These are phyloP conservation scores for Viola odorata DNA, from an alignment of 345 rosid species.

Conservation along the genomic window DNA sequence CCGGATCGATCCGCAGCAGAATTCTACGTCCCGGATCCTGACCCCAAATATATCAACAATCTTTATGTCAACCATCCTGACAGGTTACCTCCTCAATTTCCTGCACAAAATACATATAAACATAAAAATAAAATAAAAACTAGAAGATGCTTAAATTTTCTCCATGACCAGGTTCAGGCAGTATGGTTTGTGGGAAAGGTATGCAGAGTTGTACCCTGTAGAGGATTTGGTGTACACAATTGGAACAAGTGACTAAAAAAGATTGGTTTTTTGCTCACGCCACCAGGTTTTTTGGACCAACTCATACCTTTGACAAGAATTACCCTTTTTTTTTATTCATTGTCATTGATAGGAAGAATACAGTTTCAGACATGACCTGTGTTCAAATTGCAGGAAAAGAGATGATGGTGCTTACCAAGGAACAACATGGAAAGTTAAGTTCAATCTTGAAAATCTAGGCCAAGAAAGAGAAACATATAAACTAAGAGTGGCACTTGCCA, in stretches of 20 bases:
- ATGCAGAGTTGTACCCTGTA: constrained; percentile 59
- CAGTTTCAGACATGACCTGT: neutral
- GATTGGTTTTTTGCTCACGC: constrained; percentile 89
- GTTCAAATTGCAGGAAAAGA: constrained; percentile 33
- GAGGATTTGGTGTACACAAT: constrained; percentile 61
- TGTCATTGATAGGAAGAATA: neutral
- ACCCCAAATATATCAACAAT: constrained; percentile 57
- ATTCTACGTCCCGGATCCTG: constrained; percentile 74
- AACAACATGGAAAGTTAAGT: constrained; percentile 66
- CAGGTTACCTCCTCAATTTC: constrained; percentile 32
- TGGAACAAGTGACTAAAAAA: constrained; percentile 55
- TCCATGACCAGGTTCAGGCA: constrained; percentile 60
- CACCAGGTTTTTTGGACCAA: constrained; percentile 40
- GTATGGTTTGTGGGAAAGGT: constrained; percentile 88
- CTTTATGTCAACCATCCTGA: constrained; percentile 61
- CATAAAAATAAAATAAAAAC: too few species aligned
- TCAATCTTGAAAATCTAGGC: constrained; percentile 33
- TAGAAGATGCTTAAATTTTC: too few species aligned
- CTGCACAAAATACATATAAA: neutral
- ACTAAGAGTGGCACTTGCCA: constrained; percentile 70
- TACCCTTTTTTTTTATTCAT: too few species aligned
- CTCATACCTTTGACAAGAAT: neutral
- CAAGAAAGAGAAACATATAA: constrained; percentile 42
- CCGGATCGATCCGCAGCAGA: constrained; percentile 81
- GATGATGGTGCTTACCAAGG: constrained; percentile 40